Conservation (phyloP, 225 moss, liverwort and hornwort genomes). For the Ulota crispa region DNA sequence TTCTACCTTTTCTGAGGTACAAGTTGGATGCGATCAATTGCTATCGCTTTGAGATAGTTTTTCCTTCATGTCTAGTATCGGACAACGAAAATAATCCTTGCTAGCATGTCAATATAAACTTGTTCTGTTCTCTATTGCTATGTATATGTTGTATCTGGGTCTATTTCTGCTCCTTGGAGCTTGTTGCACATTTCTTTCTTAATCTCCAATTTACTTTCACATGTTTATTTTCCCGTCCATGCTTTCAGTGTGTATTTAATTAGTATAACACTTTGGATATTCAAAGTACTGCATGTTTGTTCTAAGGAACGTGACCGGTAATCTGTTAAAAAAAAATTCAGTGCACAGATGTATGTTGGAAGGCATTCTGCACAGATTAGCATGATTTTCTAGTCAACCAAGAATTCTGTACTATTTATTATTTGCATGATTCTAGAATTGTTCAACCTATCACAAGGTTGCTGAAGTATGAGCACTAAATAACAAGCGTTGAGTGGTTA, state of each 20-base stretch:
- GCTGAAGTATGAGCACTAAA: too few relatives aligned
- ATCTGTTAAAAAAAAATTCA: background rate
- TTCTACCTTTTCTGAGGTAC: too few relatives aligned
- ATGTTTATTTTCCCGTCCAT: conserved; percentile 10
- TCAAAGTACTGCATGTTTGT: background rate
- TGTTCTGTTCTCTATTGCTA: background rate
- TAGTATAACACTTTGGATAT: background rate
- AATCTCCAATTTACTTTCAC: background rate
- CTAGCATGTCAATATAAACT: background rate
- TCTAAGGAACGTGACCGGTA: conserved; percentile 9
- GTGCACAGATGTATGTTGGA: background rate
- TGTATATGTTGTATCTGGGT: background rate
- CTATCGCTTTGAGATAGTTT: too few relatives aligned
- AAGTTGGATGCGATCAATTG: too few relatives aligned
- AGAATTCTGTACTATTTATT: background rate
- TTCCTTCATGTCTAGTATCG: too few relatives aligned
- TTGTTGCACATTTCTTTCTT: background rate
- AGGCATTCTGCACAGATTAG: conserved; percentile 5
- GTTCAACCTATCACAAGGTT: too few relatives aligned
- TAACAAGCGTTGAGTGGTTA: too few relatives aligned
- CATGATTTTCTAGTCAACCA: background rate
- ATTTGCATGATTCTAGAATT: background rate
- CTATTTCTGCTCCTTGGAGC: background rate
- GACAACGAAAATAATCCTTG: too few relatives aligned
- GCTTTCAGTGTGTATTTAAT: background rate